Base-by-base conservation (phyloP, 768 basidiomycete genomes). In the Amanita brunnescens region DNA sequence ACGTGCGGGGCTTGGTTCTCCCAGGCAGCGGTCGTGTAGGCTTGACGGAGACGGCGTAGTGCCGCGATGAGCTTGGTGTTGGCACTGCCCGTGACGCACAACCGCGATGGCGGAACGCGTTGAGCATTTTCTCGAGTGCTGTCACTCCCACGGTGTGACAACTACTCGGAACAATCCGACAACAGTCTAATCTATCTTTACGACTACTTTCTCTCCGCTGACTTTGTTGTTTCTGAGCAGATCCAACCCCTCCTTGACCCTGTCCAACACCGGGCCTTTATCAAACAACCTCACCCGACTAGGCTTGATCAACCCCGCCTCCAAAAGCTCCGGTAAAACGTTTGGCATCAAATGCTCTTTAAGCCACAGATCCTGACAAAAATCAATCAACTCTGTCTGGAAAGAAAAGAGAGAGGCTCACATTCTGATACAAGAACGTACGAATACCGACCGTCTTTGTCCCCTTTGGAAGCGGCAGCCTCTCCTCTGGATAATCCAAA, bases 1-100 rank as follows among this genome's bases (percentile, higher is more conserved):
- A 93, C 53, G 79, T 73, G 38, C 92, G 86, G 0, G 82, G 80
- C 23, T 67, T 65, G 29, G 68, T 67, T 60, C 81, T 83, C 2
- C 78, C 69, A 4, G 76, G 72, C 37, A 79, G 74, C 30, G 73
- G 61, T 55, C 75, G 67, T 30, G 81, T 71, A 3, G 75, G 70
- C 35, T 71, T 66, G 39, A 85, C 65, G 5, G 81, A 81, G 55
- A 87, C 72, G 49, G 75, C 80, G 69, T 83, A 83, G 30, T 62
- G 56, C 52, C 79, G 74, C 51, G 65, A 60, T 6, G 40, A 64
- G 30, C 55, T 58, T 29, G 65, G 52, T 12, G 49, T 21, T 53
- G 56, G 20, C 54, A 57, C 43, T 18, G 53, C 29, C 58, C 56
- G 54, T 54, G 58, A 56, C 46, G 58, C n/a, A n/a, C n/a, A 58